Conservation (phyloP, 257 asterid genomes). For the Plantago major region DNA sequence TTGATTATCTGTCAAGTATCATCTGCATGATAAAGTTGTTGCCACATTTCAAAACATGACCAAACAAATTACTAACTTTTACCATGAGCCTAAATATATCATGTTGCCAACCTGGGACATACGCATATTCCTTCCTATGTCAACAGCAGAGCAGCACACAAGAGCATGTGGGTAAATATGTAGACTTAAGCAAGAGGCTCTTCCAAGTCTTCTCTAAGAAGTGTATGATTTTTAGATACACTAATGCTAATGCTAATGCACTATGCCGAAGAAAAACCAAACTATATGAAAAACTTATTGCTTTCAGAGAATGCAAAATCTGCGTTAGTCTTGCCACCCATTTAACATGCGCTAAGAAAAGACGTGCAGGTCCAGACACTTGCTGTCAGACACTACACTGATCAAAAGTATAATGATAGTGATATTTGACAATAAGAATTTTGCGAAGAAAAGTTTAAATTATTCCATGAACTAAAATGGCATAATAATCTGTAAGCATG, state of each 20-base stretch:
- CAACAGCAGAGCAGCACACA: not conserved
- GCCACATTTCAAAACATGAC: conserved; percentile 1
- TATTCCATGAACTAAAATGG: no score
- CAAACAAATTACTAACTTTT: not conserved
- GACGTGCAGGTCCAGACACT: no score
- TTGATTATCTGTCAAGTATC: conserved; percentile 13
- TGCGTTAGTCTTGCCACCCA: no score
- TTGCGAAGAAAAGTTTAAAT: no score
- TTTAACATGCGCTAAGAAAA: no score
- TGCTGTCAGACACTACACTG: no score
- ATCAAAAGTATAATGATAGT: no score
- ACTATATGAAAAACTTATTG: not conserved
- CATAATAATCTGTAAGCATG: no score
- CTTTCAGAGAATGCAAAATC: no score
- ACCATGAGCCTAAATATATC: not conserved
- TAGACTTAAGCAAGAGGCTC: not conserved
- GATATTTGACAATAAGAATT: no score
- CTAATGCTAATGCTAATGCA: not conserved
- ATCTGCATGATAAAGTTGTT: conserved; percentile 12
- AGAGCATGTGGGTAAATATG: not conserved
- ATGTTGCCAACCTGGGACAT: conserved; percentile 1
- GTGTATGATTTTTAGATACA: not conserved
- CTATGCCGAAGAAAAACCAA: conserved; percentile 3
- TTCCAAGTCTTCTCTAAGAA: not conserved
- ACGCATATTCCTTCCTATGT: not conserved